Conservation (phyloP, 225 moss, liverwort and hornwort genomes). For the Takakia lepidozioides region DNA sequence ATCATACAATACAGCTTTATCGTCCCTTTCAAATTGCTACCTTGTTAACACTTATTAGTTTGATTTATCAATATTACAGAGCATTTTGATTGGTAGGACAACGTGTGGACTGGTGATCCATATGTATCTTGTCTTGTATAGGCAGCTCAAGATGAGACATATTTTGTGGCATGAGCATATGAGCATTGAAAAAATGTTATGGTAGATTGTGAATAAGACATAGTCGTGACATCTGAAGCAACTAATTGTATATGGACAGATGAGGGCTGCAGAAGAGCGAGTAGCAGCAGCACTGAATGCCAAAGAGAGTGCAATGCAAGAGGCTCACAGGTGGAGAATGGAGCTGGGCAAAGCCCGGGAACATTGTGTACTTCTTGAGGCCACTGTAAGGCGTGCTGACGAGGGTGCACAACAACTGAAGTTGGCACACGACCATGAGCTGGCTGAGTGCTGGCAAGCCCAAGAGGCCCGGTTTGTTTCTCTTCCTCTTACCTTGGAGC, state of each 20-base stretch:
- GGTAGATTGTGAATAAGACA: too few species aligned
- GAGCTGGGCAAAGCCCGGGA: constrained; percentile 93
- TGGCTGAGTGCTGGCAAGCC: constrained; percentile 29
- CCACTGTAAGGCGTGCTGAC: constrained; percentile 76
- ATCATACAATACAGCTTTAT: too few species aligned
- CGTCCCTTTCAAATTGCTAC: too few species aligned
- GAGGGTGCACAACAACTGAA: constrained; percentile 60
- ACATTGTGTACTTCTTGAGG: constrained; percentile 91
- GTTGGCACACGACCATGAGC: constrained; percentile 38
- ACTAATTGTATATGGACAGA: constrained; percentile 41
- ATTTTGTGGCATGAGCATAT: too few species aligned
- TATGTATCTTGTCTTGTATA: too few species aligned
- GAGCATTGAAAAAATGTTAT: too few species aligned
- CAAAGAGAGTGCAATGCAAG: constrained; percentile 83
- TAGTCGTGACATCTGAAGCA: too few species aligned
- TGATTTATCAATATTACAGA: too few species aligned
- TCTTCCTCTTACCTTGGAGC: neutral
- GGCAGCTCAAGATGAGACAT: too few species aligned
- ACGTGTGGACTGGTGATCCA: too few species aligned
- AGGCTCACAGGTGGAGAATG: constrained; percentile 92
- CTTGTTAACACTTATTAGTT: too few species aligned
- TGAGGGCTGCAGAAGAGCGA: constrained; percentile 79
- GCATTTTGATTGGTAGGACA: too few species aligned
- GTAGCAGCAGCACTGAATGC: constrained; percentile 59
- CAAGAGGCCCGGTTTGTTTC: constrained; percentile 7